Evolutionary conservation across 73 alveolate genomes (phyloP).

Genomic region (Paramecium primaurelia): DNA sequence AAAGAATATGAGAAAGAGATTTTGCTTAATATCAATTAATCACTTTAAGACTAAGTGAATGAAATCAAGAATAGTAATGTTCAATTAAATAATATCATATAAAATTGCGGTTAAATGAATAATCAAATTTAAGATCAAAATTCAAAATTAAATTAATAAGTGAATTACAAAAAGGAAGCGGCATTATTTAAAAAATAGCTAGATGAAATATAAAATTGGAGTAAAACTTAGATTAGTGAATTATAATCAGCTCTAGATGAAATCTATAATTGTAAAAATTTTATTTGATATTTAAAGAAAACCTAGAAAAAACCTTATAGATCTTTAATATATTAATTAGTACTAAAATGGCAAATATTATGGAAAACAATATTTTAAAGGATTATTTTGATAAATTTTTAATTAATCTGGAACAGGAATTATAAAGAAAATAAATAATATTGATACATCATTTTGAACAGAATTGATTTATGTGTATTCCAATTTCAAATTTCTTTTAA

Average conservation of each 20-base stretch:
- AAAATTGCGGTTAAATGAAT: not conserved
- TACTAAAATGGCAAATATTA: not conserved
- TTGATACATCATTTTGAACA: not conserved
- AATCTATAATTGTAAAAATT: not conserved
- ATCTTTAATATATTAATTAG: not conserved
- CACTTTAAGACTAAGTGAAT: not conserved
- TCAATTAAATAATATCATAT: not conserved
- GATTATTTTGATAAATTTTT: not conserved
- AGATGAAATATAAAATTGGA: not conserved
- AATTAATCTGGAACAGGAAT: not conserved
- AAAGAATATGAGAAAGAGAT: not conserved
- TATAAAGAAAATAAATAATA: not conserved
- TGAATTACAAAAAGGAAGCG: not conserved
- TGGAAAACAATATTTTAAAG: not conserved
- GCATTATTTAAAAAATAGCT: not conserved
- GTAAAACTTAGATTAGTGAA: not conserved
- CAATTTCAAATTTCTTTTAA: not conserved
- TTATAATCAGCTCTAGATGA: not conserved
- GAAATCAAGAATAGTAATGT: not conserved
- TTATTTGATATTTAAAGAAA: not conserved
- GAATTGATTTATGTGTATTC: not conserved
- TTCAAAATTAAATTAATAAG: not conserved
- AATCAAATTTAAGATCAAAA: not conserved
- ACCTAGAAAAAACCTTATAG: not conserved
- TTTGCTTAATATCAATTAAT: not conserved